These are phyloP conservation scores for Ogataea hybrid DNA, from an alignment of 1,139 yeast species.

Conservation along the genomic window DNA sequence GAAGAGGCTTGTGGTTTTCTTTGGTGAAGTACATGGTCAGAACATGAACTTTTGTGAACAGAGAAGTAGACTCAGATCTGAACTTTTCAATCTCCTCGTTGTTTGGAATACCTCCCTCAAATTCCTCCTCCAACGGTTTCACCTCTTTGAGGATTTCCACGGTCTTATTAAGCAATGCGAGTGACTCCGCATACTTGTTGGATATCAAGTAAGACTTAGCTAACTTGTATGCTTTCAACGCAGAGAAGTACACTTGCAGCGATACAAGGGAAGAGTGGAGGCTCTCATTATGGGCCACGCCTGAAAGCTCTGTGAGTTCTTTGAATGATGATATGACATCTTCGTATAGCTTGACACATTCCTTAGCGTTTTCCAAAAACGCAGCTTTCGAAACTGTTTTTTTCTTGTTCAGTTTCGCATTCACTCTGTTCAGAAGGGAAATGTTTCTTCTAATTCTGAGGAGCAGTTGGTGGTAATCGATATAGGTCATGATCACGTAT, in stretches of 20 bases:
- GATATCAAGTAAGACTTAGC: slow-evolving; percentile 50
- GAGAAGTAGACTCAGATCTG: slow-evolving; percentile 31
- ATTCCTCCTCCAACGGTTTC: slow-evolving; percentile 23
- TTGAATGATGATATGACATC: slow-evolving; percentile 47
- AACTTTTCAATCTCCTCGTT: slow-evolving; percentile 37
- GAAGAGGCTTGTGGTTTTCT: slow-evolving; percentile 23
- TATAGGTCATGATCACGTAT: slow-evolving; percentile 71
- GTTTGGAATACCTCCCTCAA: slow-evolving; percentile 34
- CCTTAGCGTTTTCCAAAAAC: slow-evolving; percentile 41
- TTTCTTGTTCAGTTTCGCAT: slow-evolving; percentile 21
- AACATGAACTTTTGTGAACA: slow-evolving; percentile 44
- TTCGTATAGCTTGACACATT: slow-evolving; percentile 48
- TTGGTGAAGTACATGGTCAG: slow-evolving; percentile 46
- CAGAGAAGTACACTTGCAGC: slow-evolving; percentile 45
- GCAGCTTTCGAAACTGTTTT: slow-evolving; percentile 25
- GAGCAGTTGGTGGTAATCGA: slow-evolving; percentile 65
- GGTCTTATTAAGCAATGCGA: slow-evolving; percentile 49
- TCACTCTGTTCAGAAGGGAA: slow-evolving; percentile 38
- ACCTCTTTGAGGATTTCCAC: slow-evolving; percentile 24
- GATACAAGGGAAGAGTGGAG: slow-evolving; percentile 53
- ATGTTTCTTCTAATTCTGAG: slow-evolving; percentile 73
- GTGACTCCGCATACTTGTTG: slow-evolving; percentile 49
- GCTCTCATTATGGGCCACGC: slow-evolving; percentile 83
- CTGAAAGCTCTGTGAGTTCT: slow-evolving; percentile 77
- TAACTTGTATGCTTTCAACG: slow-evolving; percentile 43